These are phyloP conservation scores for Margaritispora aquatica DNA, from an alignment of 495 filamentous ascomycete species.

Conservation along the genomic window DNA sequence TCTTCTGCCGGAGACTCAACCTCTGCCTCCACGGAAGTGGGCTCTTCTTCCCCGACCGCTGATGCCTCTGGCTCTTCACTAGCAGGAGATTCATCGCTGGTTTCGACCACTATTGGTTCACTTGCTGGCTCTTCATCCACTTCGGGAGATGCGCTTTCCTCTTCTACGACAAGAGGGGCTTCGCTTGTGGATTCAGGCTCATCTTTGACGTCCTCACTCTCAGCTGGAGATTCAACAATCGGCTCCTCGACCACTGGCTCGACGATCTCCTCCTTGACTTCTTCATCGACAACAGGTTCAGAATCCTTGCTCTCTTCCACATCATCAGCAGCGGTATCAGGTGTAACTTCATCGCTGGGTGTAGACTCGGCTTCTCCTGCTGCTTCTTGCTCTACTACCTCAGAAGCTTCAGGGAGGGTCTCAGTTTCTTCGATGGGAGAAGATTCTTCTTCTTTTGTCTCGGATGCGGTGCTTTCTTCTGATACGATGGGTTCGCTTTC, in stretches of 20 bases:
- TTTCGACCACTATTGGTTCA: too few relatives aligned
- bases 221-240: too few relatives aligned
- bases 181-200: neutral
- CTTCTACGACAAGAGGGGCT: neutral
- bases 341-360: neutral
- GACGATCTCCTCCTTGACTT: neutral
- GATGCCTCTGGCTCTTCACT: conserved; percentile 3
- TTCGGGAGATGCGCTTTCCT: neutral
- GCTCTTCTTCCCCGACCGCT: neutral
- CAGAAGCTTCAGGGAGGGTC: neutral
- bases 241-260: neutral
- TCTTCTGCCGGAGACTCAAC: neutral
- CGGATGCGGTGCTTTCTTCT: neutral
- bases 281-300: neutral
- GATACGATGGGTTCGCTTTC: neutral
- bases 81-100: conserved; percentile 4
- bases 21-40: neutral
- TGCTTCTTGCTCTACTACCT: neutral
- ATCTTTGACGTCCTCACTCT: conserved; percentile 7
- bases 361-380: neutral
- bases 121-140: conserved; percentile 12
- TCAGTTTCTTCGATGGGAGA: neutral
- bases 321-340: neutral
- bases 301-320: neutral
- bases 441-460: neutral